Percentiles rank a stretch among this genome's conserved stretches.
phyloP scores from a whole-genome alignment of 176 grass and related monocot genomes.

The Triticum aestivum region IWGSC_CS_RefSeq_v2.1 NC_057807.1:702583784-702584283 shows the following conservation, averaged over 20 bases:
- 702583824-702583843: constrained; percentile 11
- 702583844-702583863: constrained; percentile 41
- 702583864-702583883: constrained; percentile 82
- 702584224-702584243: too few species aligned
- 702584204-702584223: too few species aligned
- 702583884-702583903: constrained; percentile 73
- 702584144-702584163: too few species aligned
- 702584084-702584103: constrained; percentile 36
- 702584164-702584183: too few species aligned
- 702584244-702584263: too few species aligned
- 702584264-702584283: too few species aligned
- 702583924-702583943: constrained; percentile 88
- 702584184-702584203: too few species aligned
- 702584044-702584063: constrained; percentile 74
- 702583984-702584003: constrained; percentile 52
- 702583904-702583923: constrained; percentile 82
- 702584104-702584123: too few species aligned
- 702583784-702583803: constrained; percentile 63
- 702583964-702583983: constrained; percentile 90
- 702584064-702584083: constrained; percentile 80
- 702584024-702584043: constrained; percentile 78
- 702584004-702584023: constrained; percentile 77
- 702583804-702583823: too few species aligned
- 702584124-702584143: too few species aligned
- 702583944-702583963: constrained; percentile 75